Evolutionary conservation across 2,329 filamentous ascomycete genomes (phyloP), one percentile per base, ranked within the genome.

Genomic region (Fusarium hostae): DNA sequence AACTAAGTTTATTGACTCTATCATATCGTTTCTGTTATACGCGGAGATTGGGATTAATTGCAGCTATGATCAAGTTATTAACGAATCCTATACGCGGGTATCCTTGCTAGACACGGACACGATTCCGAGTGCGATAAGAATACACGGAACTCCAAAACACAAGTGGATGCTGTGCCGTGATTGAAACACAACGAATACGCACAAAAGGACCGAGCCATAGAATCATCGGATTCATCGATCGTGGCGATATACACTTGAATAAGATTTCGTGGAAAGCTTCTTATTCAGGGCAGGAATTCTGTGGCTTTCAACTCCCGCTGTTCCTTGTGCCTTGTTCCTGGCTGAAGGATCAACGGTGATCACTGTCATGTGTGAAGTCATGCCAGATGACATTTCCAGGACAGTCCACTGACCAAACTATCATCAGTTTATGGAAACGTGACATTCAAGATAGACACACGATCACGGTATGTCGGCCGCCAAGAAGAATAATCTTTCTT

Each of bases 401-500:
- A 50, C 52, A 47, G 22, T 10, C 52, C 3, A 30, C 26, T 45
- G 61, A 59, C 35, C 47, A 44, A 24, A 39, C 26, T 26, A 56
- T 56, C 37, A 18, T 11, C 37, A 48, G 26, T 40, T 15, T 39
- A 26, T 26, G 20, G 44, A 71, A 68, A 44, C 51, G 43, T 56
- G 55, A 55, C 37, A 26, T 43, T 28, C n/a, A 39, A 20, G 22
- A 40, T 26, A 63, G 37, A 37, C 40, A 65, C 68, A 54, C 44
- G 68, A 72, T 56, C 44, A 71, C 69, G 69, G 69, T 43, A 62
- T 47, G 43, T 72, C 69, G 69, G 69, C 69, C 61, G 62, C 69
- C 69, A 72, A 70, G 65, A 44, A 50, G 52, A 40, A 59, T 28
- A 57, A 45, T 44, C 30, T 47, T 57, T 47, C 68, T 60, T 50